Evolutionary conservation across 2,329 filamentous ascomycete species (phyloP).

Genomic region (Fusarium xylarioides): DNA sequence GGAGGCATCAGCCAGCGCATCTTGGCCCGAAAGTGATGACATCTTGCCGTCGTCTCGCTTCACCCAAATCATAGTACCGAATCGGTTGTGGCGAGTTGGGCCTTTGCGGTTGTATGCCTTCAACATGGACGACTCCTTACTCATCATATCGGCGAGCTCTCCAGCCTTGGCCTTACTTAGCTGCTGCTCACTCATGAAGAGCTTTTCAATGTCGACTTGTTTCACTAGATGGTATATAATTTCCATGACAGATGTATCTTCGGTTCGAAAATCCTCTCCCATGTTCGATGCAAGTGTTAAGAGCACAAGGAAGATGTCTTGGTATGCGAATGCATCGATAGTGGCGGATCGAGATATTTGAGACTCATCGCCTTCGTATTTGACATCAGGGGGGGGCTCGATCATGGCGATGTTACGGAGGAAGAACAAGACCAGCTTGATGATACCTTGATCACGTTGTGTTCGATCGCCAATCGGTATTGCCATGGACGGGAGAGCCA

Average conservation of each 20-base stretch:
- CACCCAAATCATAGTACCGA: constrained; percentile 97
- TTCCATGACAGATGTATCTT: constrained; percentile 91
- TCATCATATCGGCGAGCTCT: constrained; percentile 78
- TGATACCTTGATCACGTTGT: constrained; percentile 86
- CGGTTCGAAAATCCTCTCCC: constrained; percentile 88
- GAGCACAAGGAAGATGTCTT: constrained; percentile 88
- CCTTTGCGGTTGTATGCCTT: constrained; percentile 79
- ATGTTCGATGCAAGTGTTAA: constrained; percentile 91
- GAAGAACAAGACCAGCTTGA: constrained; percentile 89
- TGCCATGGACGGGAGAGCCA: constrained; percentile 87
- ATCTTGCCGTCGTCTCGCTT: constrained; percentile 86
- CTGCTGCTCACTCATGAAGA: constrained; percentile 85
- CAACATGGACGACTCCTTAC: constrained; percentile 85
- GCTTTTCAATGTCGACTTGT: constrained; percentile 81
- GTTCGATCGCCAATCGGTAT: constrained; percentile 78
- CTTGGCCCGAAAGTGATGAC: constrained; percentile 87
- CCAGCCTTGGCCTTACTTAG: constrained; percentile 73
- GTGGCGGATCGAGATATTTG: constrained; percentile 88
- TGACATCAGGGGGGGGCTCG: constrained; percentile 73
- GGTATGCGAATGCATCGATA: constrained; percentile 87
- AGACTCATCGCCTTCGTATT: constrained; percentile 86
- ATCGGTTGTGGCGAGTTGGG: constrained; percentile 89
- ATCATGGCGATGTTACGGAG: constrained; percentile 91
- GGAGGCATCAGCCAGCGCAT: constrained; percentile 77
- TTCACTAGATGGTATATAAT: constrained; percentile 93